Evolutionary conservation across 345 rosid species (phyloP).

Genomic region (Populus euphratica): DNA sequence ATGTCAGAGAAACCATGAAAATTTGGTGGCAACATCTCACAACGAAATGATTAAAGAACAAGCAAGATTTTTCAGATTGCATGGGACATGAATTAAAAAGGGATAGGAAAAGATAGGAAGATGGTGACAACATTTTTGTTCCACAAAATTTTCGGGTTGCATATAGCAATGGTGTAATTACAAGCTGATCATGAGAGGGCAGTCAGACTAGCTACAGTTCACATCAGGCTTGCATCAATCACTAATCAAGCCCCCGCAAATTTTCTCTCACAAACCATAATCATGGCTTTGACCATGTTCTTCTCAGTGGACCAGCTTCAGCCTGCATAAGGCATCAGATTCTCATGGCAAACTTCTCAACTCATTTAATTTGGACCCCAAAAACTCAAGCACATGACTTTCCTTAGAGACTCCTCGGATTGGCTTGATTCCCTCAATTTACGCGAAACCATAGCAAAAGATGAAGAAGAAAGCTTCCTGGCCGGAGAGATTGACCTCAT

Average conservation of each 20-base stretch:
- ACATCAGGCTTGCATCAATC: not conserved
- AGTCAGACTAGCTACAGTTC: no score
- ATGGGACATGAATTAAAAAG: not conserved
- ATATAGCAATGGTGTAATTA: no score
- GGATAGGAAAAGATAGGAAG: not conserved
- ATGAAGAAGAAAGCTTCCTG: conserved; percentile 25
- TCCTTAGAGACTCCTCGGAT: conserved; percentile 5
- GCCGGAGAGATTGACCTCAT: conserved; percentile 25
- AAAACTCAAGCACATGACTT: conserved; percentile 10
- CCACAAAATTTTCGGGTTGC: no score
- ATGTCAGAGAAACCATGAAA: no score
- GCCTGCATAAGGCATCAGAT: not conserved
- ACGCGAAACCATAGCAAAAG: conserved; percentile 9
- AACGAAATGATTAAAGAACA: not conserved
- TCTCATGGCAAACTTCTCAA: not conserved
- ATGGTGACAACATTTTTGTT: not conserved
- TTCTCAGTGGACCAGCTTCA: not conserved
- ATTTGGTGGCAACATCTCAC: not conserved
- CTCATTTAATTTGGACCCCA: conserved; percentile 12
- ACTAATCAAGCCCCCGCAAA: not conserved
- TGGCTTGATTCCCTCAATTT: not conserved
- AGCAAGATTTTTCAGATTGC: not conserved
- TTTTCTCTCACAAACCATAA: no score
- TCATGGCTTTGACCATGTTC: not conserved
- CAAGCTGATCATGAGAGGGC: no score